phyloP scores from a whole-genome alignment of 2,329 filamentous ascomycete species.

The Lecanicillium sp. region DNA sequence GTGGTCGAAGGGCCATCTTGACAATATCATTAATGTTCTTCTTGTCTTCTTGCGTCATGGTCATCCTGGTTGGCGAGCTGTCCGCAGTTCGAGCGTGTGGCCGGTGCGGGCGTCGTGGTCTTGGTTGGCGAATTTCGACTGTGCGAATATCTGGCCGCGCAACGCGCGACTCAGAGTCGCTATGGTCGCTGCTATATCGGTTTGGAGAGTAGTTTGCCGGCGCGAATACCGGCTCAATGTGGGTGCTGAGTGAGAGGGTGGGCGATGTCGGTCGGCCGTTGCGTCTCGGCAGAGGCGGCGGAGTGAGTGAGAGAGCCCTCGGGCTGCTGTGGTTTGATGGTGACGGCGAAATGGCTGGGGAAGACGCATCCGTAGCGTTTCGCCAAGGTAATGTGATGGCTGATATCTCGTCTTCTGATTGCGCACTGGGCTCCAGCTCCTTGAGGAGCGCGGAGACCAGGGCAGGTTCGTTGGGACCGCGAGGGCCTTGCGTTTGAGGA shows the following conservation, averaged over 20 bases:
- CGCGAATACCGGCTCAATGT: conserved; percentile 66
- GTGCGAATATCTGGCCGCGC: conserved; percentile 22
- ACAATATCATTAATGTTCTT: conserved; percentile 86
- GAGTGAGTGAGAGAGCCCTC: conserved; percentile 58
- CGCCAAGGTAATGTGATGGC: conserved; percentile 20
- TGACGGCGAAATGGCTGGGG: conserved; percentile 59
- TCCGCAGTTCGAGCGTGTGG: conserved; percentile 46
- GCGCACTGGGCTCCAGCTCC: conserved; percentile 67
- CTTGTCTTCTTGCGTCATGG: conserved; percentile 74
- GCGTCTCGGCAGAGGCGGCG: conserved; percentile 54
- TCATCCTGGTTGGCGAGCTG: conserved; percentile 56
- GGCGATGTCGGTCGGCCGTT: conserved; percentile 55
- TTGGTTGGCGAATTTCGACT: conserved; percentile 45
- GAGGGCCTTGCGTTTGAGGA: conserved; percentile 9
- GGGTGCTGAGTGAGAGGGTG: conserved; percentile 57
- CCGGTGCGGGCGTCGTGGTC: conserved; percentile 38
- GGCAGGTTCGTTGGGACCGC: conserved; percentile 51
- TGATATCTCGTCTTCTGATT: conserved; percentile 47
- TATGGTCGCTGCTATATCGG: conserved; percentile 35
- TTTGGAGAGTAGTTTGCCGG: conserved; percentile 67
- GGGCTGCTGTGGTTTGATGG: conserved; percentile 60
- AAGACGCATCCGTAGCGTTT: conserved; percentile 33
- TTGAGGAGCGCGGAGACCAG: conserved; percentile 82
- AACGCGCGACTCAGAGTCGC: conserved; percentile 33
- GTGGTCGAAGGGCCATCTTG: conserved; percentile 69